These are phyloP conservation scores for Starmerella bombi DNA, from an alignment of 805 yeast species.

Conservation along the genomic window DNA sequence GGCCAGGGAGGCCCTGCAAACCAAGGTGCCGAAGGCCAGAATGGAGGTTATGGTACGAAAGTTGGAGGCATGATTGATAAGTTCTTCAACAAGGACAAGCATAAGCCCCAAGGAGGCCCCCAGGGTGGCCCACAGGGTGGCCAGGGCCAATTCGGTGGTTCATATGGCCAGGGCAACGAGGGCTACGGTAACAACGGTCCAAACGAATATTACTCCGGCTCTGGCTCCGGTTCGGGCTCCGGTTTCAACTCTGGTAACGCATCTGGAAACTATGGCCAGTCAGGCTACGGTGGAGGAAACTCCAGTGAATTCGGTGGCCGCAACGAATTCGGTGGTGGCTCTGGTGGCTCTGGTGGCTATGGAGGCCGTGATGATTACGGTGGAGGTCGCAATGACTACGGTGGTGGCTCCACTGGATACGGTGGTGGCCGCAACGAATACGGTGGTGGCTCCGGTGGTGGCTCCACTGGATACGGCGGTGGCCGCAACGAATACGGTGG, in stretches of 20 bases:
- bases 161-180: constrained; percentile 1
- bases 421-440: not conserved
- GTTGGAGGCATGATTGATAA: constrained; percentile 12
- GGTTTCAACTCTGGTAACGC: no score
- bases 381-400: not conserved
- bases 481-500: not conserved
- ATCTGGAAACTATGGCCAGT: not conserved
- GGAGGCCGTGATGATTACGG: not conserved
- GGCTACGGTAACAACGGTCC: constrained; percentile 3
- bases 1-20: constrained; percentile 3
- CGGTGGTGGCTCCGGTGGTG: not conserved
- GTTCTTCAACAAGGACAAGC: constrained; percentile 8
- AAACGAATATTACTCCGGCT: constrained; percentile 1
- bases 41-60: constrained; percentile 1
- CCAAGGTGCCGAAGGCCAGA: constrained; percentile 1
- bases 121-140: constrained; percentile 9
- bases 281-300: not conserved
- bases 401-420: constrained; percentile 3
- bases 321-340: not conserved
- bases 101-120: not conserved
- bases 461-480: not conserved
- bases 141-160: constrained; percentile 2
- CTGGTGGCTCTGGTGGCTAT: not conserved
- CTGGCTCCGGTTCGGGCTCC: no score
- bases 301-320: not conserved